Conservation (phyloP, 2,329 filamentous ascomycete species). For the Colletotrichum liaoningense region DNA sequence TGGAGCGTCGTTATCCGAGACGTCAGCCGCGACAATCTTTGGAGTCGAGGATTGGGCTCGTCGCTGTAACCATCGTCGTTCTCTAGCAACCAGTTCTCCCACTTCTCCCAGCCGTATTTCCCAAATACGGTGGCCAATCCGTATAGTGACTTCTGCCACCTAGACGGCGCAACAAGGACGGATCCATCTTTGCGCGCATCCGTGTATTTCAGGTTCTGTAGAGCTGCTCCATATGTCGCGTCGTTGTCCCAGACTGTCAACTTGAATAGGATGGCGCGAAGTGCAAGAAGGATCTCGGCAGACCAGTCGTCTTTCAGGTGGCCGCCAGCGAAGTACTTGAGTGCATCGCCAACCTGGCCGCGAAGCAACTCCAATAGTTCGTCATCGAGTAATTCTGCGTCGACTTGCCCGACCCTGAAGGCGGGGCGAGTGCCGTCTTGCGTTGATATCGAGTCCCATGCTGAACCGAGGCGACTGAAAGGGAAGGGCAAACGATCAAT, state of each 20-base stretch:
- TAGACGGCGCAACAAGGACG: conserved; percentile 77
- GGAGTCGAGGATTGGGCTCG: conserved; percentile 65
- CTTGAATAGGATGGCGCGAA: conserved; percentile 90
- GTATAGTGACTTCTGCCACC: conserved; percentile 85
- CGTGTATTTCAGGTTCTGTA: conserved; percentile 91
- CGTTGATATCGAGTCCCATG: conserved; percentile 79
- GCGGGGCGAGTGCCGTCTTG: conserved; percentile 85
- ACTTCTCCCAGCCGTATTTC: conserved; percentile 89
- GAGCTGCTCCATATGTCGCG: conserved; percentile 90
- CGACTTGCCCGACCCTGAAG: conserved; percentile 94
- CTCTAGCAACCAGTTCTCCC: conserved; percentile 87
- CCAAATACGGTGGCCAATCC: conserved; percentile 89
- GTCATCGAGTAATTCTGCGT: conserved; percentile 94
- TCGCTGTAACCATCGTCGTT: conserved; percentile 79
- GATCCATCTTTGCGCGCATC: conserved; percentile 78
- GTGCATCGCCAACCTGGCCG: conserved; percentile 84
- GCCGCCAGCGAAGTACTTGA: conserved; percentile 84
- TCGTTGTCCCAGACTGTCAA: conserved; percentile 97
- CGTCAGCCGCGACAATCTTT: conserved; percentile 76
- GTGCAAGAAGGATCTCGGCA: conserved; percentile 81
- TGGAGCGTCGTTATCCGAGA: conserved; percentile 78
- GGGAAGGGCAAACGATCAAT: conserved; percentile 71
- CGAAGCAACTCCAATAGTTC: conserved; percentile 89
- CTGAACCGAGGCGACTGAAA: conserved; percentile 67
- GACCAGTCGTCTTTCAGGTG: conserved; percentile 88